These are phyloP conservation scores for Zymoseptoria ardabiliae DNA, from an alignment of 2,329 filamentous ascomycete species.

Conservation along the genomic window DNA sequence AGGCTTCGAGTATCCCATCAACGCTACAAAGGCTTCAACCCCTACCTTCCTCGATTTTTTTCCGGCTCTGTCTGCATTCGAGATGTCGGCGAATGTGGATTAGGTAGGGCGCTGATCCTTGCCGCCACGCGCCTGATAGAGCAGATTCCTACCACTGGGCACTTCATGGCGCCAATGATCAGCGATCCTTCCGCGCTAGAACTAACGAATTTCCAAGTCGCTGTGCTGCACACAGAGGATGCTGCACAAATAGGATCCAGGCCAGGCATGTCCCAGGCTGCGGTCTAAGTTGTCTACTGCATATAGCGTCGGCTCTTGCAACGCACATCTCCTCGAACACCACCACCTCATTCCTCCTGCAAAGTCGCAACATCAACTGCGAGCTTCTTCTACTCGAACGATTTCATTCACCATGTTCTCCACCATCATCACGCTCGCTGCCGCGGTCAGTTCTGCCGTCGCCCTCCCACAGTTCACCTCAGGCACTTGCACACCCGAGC, in stretches of 20 bases:
- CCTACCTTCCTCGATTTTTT: not conserved
- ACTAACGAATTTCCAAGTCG: too few species aligned
- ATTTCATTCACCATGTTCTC: not conserved
- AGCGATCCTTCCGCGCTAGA: too few species aligned
- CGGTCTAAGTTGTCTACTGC: not conserved
- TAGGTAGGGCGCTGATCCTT: not conserved
- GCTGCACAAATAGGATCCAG: too few species aligned
- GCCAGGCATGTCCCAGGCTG: too few species aligned
- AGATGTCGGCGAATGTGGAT: not conserved
- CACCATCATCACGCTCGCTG: not conserved
- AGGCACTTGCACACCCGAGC: not conserved
- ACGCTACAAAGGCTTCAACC: too few species aligned
- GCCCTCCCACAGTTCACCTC: not conserved
- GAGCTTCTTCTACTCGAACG: not conserved
- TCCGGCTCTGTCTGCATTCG: not conserved
- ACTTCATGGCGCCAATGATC: too few species aligned
- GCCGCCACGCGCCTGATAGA: not conserved
- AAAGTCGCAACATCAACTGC: not conserved
- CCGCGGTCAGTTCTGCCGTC: not conserved
- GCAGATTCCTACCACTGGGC: not conserved
- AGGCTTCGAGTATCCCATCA: too few species aligned
- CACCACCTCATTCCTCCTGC: not conserved
- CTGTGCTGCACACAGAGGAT: too few species aligned
- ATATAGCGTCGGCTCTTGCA: not conserved
- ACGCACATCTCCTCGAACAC: not conserved